Evolutionary conservation across 2,329 filamentous ascomycete genomes (phyloP), one percentile per base, ranked within the genome.

Genomic region (Diaporthe caulivora): DNA sequence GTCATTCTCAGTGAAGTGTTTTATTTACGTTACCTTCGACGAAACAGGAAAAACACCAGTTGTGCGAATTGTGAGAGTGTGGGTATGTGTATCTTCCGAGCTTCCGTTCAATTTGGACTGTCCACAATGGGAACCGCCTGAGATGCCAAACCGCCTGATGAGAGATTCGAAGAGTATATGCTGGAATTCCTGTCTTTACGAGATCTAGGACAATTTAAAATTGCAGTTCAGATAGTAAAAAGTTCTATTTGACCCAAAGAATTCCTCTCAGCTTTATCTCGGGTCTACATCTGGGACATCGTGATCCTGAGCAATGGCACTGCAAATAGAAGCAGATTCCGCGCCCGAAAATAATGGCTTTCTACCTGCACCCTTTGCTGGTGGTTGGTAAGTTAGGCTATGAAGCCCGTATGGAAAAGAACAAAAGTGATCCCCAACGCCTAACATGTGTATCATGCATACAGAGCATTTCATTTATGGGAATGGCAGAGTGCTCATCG

Each of bases 41-140:
- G 24, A 13, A 17, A 26, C 40, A n/a, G 10, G 40, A 21, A 7
- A 4, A 34, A 21, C 18, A 13, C 4, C 26, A 24, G 26, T 15
- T 24, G 5, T 49, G 42, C 40, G 31, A 21, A 7, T 11, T 8
- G 29, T 51, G 18, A 17, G 15, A 31, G 42, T 29, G 42, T 42
- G 60, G 60, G 34, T 65, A 11, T 24, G 60, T 15, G 13, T 26
- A 49, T 24, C 29, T 49, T 65, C 60, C 60, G 60, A 65, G 11
- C 60, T 65, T 65, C 60, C 60, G 60, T 34, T 15, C 18, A n/a
- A 29, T 6, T 65, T 49, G 58, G 26, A 49, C 42, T 49, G 58
- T 10, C 24, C 10, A 7, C 26, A 18, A 11, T 11, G 10, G 17
- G 24, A 13, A 26, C 24, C 15, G 18, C 11, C 18, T 47, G 40